Evolutionary conservation across 108 stramenopile genomes (phyloP).

Genomic region (Cyclotella cryptica): DNA sequence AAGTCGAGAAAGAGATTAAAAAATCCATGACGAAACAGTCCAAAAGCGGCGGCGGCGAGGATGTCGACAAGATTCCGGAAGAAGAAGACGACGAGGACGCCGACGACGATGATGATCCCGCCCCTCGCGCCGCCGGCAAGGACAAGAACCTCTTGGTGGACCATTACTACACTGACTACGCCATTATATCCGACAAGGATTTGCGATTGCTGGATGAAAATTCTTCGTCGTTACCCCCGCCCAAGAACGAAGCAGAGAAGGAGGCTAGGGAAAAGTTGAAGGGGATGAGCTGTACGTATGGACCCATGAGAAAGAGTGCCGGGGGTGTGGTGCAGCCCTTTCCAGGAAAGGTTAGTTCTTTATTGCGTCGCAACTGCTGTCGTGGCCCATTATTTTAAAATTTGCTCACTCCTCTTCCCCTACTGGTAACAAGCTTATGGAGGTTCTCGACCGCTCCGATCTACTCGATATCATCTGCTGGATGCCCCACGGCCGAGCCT

Average conservation of each 20-base stretch:
- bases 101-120: neutral
- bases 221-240: conserved; percentile 11
- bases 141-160: conserved; percentile 43
- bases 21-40: neutral
- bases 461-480: conserved; percentile 54
- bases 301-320: conserved; percentile 57
- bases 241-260: conserved; percentile 20
- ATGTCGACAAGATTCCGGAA: neutral
- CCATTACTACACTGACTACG: conserved; percentile 58
- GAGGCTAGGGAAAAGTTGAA: conserved; percentile 28
- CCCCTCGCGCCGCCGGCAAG: neutral
- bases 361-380: neutral
- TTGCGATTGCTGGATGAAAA: conserved; percentile 42
- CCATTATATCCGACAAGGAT: conserved; percentile 41
- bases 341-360: conserved; percentile 50
- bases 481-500: conserved; percentile 75
- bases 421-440: conserved; percentile 30
- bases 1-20: conserved; percentile 6
- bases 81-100: neutral
- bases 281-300: conserved; percentile 47
- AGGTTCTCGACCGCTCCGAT: conserved; percentile 51
- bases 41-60: neutral
- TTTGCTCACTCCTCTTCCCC: neutral
- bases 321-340: conserved; percentile 64
- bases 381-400: neutral